phyloP scores from a whole-genome alignment of 106 monocot species.

The Narthecium ossifragum region DNA sequence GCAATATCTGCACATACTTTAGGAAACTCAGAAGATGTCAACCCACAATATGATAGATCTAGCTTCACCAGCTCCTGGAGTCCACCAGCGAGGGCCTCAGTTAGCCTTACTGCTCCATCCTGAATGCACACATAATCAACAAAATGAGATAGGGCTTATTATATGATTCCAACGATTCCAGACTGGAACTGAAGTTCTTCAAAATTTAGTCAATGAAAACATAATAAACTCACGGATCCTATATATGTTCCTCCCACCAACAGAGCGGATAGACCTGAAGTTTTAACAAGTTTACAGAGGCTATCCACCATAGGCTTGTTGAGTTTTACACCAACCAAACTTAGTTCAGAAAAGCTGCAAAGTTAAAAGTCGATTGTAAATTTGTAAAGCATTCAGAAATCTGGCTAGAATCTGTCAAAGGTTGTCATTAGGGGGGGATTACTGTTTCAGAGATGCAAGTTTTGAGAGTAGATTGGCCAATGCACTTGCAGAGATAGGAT shows the following conservation, averaged over 20 bases:
- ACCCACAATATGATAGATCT: constrained; percentile 73
- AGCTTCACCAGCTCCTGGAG: constrained; percentile 72
- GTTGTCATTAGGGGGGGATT: not conserved
- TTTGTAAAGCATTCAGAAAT: not conserved
- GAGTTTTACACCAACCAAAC: constrained; percentile 63
- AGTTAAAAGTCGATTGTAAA: not conserved
- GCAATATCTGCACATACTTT: constrained; percentile 39
- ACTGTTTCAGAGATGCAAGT: constrained; percentile 75
- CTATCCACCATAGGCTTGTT: constrained; percentile 57
- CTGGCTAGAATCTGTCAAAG: not conserved
- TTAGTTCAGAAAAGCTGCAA: constrained; percentile 85
- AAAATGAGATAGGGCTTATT: too few relatives aligned
- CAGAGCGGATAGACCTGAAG: constrained; percentile 56
- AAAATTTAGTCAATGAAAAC: too few relatives aligned
- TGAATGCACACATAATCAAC: constrained; percentile 18
- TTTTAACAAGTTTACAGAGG: constrained; percentile 57
- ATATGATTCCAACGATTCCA: not conserved
- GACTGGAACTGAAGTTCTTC: too few relatives aligned
- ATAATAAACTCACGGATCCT: constrained; percentile 45
- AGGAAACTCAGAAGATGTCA: constrained; percentile 37
- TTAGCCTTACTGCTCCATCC: constrained; percentile 58
- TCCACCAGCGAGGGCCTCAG: constrained; percentile 44
- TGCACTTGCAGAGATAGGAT: constrained; percentile 75
- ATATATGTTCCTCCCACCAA: constrained; percentile 61
- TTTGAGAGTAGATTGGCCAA: constrained; percentile 65